phyloP scores from a whole-genome alignment of 2,329 filamentous ascomycete species.

The Ilyonectria sp. region DNA sequence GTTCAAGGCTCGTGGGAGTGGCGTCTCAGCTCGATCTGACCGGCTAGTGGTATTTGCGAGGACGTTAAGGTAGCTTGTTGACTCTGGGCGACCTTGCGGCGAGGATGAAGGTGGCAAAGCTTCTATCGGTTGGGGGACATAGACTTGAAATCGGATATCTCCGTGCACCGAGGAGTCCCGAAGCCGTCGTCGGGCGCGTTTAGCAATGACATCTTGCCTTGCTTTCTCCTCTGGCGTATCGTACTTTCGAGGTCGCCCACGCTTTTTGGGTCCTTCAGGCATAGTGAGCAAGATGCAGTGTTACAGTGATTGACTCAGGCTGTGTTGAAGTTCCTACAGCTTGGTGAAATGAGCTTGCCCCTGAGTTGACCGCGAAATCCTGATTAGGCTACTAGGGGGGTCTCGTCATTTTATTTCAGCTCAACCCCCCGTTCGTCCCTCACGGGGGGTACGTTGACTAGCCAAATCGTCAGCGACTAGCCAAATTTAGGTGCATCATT shows the following conservation, averaged over 20 bases:
- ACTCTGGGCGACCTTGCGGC: conserved; percentile 1
- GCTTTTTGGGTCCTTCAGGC: conserved; percentile 11
- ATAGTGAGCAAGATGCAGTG: conserved; percentile 8
- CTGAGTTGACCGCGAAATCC: conserved; percentile 18
- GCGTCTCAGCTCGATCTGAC: conserved; percentile 1
- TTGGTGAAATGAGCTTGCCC: conserved; percentile 10
- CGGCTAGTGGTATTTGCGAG: neutral
- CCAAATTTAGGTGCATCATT: too few relatives aligned
- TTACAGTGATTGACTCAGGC: neutral
- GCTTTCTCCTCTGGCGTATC: conserved; percentile 15
- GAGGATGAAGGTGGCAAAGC: conserved; percentile 12
- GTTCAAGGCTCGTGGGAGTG: neutral
- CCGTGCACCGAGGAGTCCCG: conserved; percentile 5
- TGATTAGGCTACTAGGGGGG: conserved; percentile 8
- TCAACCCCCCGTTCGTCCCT: too few relatives aligned
- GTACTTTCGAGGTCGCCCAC: conserved; percentile 19
- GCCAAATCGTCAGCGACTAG: too few relatives aligned
- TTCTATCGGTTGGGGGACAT: conserved; percentile 20
- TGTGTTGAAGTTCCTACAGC: neutral
- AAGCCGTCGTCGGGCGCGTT: conserved; percentile 19
- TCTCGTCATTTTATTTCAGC: too few relatives aligned
- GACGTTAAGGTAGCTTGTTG: neutral
- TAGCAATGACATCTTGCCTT: conserved; percentile 18
- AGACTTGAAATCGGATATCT: conserved; percentile 17
- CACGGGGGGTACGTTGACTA: too few relatives aligned